Base-by-base conservation (phyloP, 2,329 filamentous ascomycete genomes). In the Pleurostoma richardsiae region DNA sequence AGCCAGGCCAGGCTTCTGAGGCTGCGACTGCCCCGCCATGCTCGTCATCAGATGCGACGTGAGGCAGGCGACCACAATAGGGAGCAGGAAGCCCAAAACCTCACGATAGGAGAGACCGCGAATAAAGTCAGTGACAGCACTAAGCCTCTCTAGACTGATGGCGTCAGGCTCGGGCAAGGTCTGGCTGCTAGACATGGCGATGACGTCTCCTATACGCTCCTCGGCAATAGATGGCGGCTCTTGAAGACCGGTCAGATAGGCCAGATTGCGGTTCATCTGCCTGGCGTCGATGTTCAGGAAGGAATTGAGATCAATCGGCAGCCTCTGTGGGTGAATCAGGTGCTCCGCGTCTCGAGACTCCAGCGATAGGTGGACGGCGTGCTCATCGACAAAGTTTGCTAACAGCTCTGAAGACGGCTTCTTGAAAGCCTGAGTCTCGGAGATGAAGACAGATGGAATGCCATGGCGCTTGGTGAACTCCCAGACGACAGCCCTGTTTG, bases 191-290 rank as follows among this genome's bases (percentile, higher is more conserved):
- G 40, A 11, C 10, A 43, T 39, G 27, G 36, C 30, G 5, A 30
- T 45, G 19, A 42, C 30, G 11, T 48, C 30, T 27, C 41, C 31
- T 10, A 30, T 48, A 43, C 39, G 42, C 39, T 50, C 52, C n/a
- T 44, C 52, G 26, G 30, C 43, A 4, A 41, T 39, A 4, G 40
- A 41, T 26, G 11, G 5, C 30, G 52, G 36, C 26, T 63, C 59
- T 10, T 56, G 52, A 30, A 71, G 55, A 4, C 67, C 66, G 6
- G 73, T 75, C 38, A 78, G 57, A 47, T 70, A 72, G n/a, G 74
- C 72, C 27, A 78, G 57, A 51, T 77, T 76, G 49, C 73, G 66
- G 55, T 77, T 78, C 67, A 78, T 72, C 58, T 78, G 74, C 42
- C 73, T 65, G 29, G 71, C 68, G 53, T 77, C 73, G 49, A 77